Evolutionary conservation across 163 green algal species (phyloP), one percentile per base, ranked within the genome.

Genomic region (Picocystis sp.): DNA sequence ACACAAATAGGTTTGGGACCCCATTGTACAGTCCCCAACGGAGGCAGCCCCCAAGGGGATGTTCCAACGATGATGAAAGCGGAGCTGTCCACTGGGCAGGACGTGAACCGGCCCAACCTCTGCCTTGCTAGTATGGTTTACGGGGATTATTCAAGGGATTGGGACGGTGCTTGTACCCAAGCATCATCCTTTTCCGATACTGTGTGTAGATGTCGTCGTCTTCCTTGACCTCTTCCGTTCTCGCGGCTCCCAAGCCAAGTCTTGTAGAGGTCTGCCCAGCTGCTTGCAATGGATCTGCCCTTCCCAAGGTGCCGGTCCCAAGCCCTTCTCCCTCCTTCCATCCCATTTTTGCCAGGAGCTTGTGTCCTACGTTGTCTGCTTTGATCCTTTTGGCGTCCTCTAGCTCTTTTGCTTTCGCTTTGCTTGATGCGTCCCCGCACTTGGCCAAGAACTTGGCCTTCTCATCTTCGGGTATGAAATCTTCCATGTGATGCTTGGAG

Each of bases 311-410:
- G 12, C 42, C 55, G n/a, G 62, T 62, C 12, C 75, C 77, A 25
- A 84, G 51, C 2, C 67, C 79, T 50, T 75, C 47, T 19, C 79
- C 79, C 64, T 83, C 76, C 47, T 72, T 81, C 79, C 79, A 89
- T 15, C 79, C 79, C 79, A 89, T 89, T 59, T 82, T 81, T 11
- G 63, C 57, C 57, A 89, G 65, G 60, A 89, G 61, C 66, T 84
- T 77, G 69, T 89, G 78, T n/a, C 79, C 79, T n/a, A 83, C 76
- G 65, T 89, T 89, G 69, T 86, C 73, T 1, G 69, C 51, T 1
- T 57, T 51, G 38, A 89, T 81, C 2, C 55, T 56, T 14, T 67
- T 66, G 25, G 19, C 22, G n/a, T 23, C 22, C 6, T 21, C 22
- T 11, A 56, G 8, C 60, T 65, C 53, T 23, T 66, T 56, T 49